These are phyloP conservation scores for Fusarium buharicum DNA, from an alignment of 2,329 filamentous ascomycete species.

Conservation along the genomic window DNA sequence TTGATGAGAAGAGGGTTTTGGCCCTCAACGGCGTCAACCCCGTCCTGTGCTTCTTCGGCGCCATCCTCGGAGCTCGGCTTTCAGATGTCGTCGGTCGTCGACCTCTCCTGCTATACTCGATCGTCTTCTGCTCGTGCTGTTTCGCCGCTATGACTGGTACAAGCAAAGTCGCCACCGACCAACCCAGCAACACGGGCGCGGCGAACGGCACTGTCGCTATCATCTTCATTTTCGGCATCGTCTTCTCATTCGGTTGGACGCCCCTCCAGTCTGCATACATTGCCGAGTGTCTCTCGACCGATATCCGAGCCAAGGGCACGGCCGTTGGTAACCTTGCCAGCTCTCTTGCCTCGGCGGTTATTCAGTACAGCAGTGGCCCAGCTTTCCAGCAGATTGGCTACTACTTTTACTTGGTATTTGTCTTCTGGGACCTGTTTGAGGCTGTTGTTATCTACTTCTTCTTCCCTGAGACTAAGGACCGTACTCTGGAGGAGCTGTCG, in stretches of 20 bases:
- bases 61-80: slow-evolving; percentile 64
- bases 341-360: slow-evolving; percentile 51
- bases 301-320: slow-evolving; percentile 58
- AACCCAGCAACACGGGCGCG: slow-evolving; percentile 49
- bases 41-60: slow-evolving; percentile 61
- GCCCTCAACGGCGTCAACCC: slow-evolving; percentile 65
- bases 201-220: slow-evolving; percentile 60
- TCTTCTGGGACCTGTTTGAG: slow-evolving; percentile 58
- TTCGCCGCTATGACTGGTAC: slow-evolving; percentile 62
- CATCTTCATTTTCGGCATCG: slow-evolving; percentile 62
- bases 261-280: slow-evolving; percentile 62
- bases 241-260: slow-evolving; percentile 62
- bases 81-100: slow-evolving; percentile 69
- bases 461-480: slow-evolving; percentile 60
- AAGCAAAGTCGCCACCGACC: slow-evolving; percentile 55
- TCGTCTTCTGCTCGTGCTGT: slow-evolving; percentile 57
- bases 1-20: slow-evolving; percentile 57
- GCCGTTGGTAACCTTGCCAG: slow-evolving; percentile 56
- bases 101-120: slow-evolving; percentile 61
- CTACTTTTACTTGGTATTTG: slow-evolving; percentile 58
- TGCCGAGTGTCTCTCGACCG: slow-evolving; percentile 58
- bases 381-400: slow-evolving; percentile 57
- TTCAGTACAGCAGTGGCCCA: slow-evolving; percentile 58
- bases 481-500: slow-evolving; percentile 64
- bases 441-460: slow-evolving; percentile 60